These are phyloP conservation scores for Trichoderma sp. DNA, from an alignment of 2,329 filamentous ascomycete genomes.

Conservation along the genomic window DNA sequence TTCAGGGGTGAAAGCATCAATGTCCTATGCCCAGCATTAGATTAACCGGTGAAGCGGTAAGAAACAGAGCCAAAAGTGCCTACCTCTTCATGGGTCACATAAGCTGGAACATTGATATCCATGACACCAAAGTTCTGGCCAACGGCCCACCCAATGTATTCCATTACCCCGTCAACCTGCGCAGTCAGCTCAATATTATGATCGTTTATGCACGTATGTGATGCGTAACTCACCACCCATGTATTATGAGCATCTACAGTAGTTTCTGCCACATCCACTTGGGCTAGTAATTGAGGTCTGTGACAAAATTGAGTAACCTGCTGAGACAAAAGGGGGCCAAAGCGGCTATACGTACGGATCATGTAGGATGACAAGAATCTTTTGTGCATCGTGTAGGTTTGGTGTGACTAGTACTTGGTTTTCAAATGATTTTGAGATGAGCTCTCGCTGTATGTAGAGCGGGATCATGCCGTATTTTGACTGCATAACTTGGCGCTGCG, in stretches of 20 bases:
- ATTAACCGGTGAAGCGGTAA: background rate
- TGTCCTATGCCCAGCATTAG: conserved; percentile 37
- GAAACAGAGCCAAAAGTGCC: conserved; percentile 14
- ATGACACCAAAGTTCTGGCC: conserved; percentile 78
- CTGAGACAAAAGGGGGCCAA: background rate
- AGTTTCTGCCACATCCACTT: conserved; percentile 67
- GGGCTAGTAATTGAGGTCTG: conserved; percentile 65
- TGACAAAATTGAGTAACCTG: conserved; percentile 19
- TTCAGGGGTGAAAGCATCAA: conserved; percentile 45
- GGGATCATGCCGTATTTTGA: conserved; percentile 75
- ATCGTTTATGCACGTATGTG: background rate
- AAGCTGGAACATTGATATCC: conserved; percentile 85
- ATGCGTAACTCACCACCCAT: conserved; percentile 67
- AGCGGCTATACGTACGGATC: conserved; percentile 64
- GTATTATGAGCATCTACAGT: conserved; percentile 78
- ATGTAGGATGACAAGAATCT: conserved; percentile 82
- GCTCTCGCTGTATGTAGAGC: conserved; percentile 73
- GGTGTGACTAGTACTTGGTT: conserved; percentile 83
- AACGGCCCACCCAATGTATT: conserved; percentile 81
- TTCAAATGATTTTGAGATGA: conserved; percentile 73
- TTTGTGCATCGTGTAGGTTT: conserved; percentile 62
- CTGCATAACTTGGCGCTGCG: conserved; percentile 69
- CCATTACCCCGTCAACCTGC: conserved; percentile 75
- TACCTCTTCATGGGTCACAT: conserved; percentile 64
- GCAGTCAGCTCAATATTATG: conserved; percentile 19